Evolutionary conservation across 176 grass and related monocot species (phyloP).

Genomic region (Carex scoparia): DNA sequence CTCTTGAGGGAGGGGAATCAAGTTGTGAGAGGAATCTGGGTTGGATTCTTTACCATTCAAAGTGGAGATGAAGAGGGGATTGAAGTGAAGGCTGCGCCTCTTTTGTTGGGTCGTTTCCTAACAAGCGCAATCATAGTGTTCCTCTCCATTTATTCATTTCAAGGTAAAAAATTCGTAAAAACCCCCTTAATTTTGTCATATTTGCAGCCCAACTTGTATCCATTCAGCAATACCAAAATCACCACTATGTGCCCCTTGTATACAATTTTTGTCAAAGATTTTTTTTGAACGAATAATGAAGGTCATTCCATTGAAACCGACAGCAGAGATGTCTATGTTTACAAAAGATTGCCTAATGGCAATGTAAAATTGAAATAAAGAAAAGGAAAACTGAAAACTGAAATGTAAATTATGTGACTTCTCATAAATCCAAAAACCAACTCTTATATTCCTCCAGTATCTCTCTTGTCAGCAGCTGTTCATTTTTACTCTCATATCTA

Average conservation of each 20-base stretch:
- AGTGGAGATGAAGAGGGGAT: conserved; percentile 51
- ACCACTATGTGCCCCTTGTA: neutral
- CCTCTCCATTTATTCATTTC: neutral
- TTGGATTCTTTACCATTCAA: conserved; percentile 74
- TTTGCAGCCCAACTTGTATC: neutral
- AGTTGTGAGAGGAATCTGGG: conserved; percentile 31
- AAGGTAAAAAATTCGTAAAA: neutral
- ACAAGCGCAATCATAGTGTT: conserved; percentile 56
- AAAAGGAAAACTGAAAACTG: too few relatives aligned
- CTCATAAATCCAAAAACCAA: too few relatives aligned
- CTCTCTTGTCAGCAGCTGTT: too few relatives aligned
- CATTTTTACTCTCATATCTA: too few relatives aligned
- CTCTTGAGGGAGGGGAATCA: conserved; percentile 20
- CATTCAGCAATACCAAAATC: neutral
- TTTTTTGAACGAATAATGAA: too few relatives aligned
- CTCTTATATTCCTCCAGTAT: too few relatives aligned
- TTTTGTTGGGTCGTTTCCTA: conserved; percentile 44
- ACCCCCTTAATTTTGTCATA: neutral
- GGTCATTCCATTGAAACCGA: too few relatives aligned
- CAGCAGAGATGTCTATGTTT: too few relatives aligned
- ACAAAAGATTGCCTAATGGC: too few relatives aligned
- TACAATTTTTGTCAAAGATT: neutral
- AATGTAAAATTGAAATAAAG: too few relatives aligned
- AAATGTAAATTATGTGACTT: too few relatives aligned
- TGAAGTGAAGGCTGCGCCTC: conserved; percentile 13